Conservation (phyloP, 2,329 filamentous ascomycete genomes). For the Fusarium mangiferae region DNA sequence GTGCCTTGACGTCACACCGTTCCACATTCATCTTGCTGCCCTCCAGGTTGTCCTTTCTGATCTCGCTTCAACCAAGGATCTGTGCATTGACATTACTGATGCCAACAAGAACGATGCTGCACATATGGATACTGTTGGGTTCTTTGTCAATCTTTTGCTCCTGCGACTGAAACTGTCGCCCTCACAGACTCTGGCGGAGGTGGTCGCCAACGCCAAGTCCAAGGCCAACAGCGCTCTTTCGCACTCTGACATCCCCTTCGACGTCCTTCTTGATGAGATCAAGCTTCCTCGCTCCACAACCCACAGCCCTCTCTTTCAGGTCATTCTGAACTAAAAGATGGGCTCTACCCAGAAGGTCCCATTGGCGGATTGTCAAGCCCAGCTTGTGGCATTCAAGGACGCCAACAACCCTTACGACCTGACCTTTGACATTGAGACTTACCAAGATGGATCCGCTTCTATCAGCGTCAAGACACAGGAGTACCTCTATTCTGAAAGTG, state of each 20-base stretch:
- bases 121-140: conserved; percentile 4
- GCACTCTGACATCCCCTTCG: background rate
- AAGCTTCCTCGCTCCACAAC: conserved; percentile 3
- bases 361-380: background rate
- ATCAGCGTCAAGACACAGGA: background rate
- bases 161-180: background rate
- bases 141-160: conserved; percentile 21
- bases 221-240: background rate
- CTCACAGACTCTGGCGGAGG: background rate
- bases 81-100: conserved; percentile 20
- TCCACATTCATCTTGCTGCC: conserved; percentile 11
- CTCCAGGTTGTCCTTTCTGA: conserved; percentile 15
- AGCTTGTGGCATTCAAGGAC: background rate
- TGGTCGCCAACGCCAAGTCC: background rate
- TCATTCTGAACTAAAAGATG: conserved; percentile 4
- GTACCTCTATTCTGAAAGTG: background rate
- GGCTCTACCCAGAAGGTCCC: conserved; percentile 5
- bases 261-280: conserved; percentile 1
- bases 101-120: conserved; percentile 13
- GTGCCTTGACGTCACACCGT: background rate
- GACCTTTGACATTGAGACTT: background rate
- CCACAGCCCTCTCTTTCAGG: conserved; percentile 4
- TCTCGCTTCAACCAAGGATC: background rate
- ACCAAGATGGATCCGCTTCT: background rate
- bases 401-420: conserved; percentile 2